Conservation (phyloP, 306 rosid genomes). For the Vigna trinervia region DNA sequence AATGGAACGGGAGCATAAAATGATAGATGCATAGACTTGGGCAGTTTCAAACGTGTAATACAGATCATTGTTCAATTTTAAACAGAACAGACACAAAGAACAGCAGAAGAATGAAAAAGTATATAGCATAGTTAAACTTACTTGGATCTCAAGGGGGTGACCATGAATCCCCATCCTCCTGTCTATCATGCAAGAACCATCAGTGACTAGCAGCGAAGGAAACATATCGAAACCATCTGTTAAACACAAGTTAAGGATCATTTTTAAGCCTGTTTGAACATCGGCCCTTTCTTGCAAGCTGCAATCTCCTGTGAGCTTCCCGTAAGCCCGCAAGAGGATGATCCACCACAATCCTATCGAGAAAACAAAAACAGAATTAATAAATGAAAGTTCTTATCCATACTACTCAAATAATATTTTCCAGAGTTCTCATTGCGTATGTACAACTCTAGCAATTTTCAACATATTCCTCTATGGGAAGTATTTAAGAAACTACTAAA, state of each 20-base stretch:
- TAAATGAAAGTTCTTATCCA: conserved; percentile 18
- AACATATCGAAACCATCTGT: conserved; percentile 99
- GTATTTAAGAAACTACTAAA: neutral
- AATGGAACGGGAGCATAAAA: conserved; percentile 13
- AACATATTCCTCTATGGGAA: conserved; percentile 20
- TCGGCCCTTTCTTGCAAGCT: conserved; percentile 92
- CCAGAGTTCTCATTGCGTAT: conserved; percentile 12
- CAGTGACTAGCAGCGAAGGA: conserved; percentile 92
- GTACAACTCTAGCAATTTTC: conserved; percentile 24
- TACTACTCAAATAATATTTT: conserved; percentile 1
- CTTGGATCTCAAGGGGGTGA: conserved; percentile 99
- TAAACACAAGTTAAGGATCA: conserved; percentile 94
- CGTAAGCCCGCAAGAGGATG: conserved; percentile 90
- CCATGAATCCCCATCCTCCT: conserved; percentile 98
- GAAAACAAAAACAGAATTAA: conserved; percentile 28
- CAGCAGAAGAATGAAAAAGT: conserved; percentile 35
- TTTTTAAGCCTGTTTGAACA: conserved; percentile 92
- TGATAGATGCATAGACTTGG: neutral
- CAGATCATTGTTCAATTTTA: conserved; percentile 20
- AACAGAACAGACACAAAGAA: conserved; percentile 14
- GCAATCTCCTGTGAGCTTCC: conserved; percentile 89
- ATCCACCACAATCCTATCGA: conserved; percentile 97
- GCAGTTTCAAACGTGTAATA: conserved; percentile 8
- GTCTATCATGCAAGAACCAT: conserved; percentile 99
- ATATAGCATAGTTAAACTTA: conserved; percentile 48